Base-by-base conservation (phyloP, 106 monocot species). In the Vanilla planifolia region DNA sequence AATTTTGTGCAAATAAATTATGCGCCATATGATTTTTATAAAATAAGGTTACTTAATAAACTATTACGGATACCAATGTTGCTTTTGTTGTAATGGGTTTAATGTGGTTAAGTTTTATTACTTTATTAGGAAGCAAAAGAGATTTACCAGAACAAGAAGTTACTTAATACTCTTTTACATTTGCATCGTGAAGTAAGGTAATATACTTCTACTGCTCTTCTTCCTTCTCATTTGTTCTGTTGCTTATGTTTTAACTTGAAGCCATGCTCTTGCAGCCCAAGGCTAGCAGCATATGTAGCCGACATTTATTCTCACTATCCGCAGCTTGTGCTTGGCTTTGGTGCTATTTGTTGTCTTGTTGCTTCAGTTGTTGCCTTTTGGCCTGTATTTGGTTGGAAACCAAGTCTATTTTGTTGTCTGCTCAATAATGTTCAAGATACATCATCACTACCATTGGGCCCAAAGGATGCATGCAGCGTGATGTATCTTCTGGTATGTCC, bases 111-210 rank as follows among this genome's bases (percentile, higher is more conserved):
- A 53, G 8, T 13, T 14, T 42, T 24, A 16, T 57, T 33, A 5
- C 22, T 9, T 59, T 61, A 77, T 5, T 66, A 98, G 98, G 88
- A 80, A 55, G 60, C 92, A 29, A 85, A 88, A 64, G 91, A 84
- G 43, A 86, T 79, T 34, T 92, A 92, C 71, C 73, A 92, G 64
- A 98, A 92, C 69, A 88, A 88, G 46, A 98, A 98, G 43, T 78
- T 98, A 59, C 78, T 92, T 9, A 88, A 77, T 70, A 73, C 74
- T 44, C 92, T 98, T 61, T 63, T 98, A 17, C 73, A 68, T 28
- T 67, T 98, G 64, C 98, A 98, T 75, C 76, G 82, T 55, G 98
- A 98, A 84, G 68, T 98, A 41, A 92, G 98, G 98, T 91, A 67
- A 59, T 11, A 3, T 43, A 34, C 29, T 55, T 20, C n/a, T 26